phyloP scores from a whole-genome alignment of 495 filamentous ascomycete species.

The Penicillium angulare region DNA sequence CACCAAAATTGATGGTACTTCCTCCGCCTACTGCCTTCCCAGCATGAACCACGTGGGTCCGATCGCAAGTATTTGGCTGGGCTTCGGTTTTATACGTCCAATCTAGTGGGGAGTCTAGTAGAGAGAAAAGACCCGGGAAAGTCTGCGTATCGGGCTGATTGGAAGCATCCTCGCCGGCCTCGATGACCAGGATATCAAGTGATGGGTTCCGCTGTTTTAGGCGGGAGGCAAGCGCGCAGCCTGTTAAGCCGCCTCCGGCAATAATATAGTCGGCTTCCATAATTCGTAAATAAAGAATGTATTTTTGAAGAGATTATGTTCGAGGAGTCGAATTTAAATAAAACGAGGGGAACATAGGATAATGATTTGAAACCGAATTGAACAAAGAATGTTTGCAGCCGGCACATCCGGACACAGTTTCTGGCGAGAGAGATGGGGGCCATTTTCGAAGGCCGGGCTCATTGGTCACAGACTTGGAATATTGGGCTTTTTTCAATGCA shows the following conservation, averaged over 20 bases:
- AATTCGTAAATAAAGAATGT: too few relatives aligned
- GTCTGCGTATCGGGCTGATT: conserved; percentile 13
- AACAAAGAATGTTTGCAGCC: too few relatives aligned
- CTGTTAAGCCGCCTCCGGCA: conserved; percentile 43
- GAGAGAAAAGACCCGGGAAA: conserved; percentile 3
- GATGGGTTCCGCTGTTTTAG: conserved; percentile 19
- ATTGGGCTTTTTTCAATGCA: too few relatives aligned
- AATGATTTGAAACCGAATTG: too few relatives aligned
- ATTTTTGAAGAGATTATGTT: too few relatives aligned
- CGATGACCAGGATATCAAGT: conserved; percentile 24
- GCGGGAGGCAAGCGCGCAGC: conserved; percentile 38
- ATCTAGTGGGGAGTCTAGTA: conserved; percentile 28
- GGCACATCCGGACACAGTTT: too few relatives aligned
- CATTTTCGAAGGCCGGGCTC: too few relatives aligned
- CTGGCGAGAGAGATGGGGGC: too few relatives aligned
- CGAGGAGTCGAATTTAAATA: too few relatives aligned
- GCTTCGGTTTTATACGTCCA: conserved; percentile 33
- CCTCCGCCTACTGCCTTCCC: conserved; percentile 38
- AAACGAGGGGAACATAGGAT: too few relatives aligned
- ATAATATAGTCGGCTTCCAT: conserved; percentile 40
- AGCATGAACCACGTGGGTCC: conserved; percentile 17
- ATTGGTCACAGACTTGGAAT: too few relatives aligned
- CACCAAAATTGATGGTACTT: conserved; percentile 17
- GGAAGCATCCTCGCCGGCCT: conserved; percentile 27
- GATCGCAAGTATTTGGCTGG: conserved; percentile 21